Conservation (phyloP, 768 basidiomycete species). For the Agaricus sinodeliciosus region DNA sequence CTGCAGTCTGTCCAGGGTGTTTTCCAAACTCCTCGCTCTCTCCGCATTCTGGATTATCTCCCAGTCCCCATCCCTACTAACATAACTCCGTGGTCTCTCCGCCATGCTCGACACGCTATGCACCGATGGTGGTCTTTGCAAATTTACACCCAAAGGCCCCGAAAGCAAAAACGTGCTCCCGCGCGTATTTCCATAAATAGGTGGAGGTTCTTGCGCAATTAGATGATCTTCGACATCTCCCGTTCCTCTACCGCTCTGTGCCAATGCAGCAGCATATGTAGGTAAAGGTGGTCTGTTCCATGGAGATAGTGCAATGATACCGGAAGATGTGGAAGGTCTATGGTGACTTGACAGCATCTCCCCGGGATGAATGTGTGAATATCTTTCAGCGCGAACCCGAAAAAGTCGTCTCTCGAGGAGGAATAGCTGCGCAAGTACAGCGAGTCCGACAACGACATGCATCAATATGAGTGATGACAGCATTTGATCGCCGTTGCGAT, state of each 20-base stretch:
- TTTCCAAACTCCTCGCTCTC: conserved; percentile 45
- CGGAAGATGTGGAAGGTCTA: conserved; percentile 17
- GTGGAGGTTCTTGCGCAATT: conserved; percentile 65
- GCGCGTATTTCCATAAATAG: conserved; percentile 71
- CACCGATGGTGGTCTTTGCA: conserved; percentile 38
- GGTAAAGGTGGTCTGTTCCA: conserved; percentile 70
- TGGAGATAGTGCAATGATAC: conserved; percentile 44
- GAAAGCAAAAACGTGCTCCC: conserved; percentile 58
- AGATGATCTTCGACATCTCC: conserved; percentile 70
- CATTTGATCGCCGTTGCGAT: conserved; percentile 15
- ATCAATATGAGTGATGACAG: conserved; percentile 43
- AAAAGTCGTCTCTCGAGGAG: conserved; percentile 61
- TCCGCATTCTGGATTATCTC: conserved; percentile 48
- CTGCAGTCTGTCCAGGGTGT: conserved; percentile 45
- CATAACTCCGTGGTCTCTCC: conserved; percentile 48
- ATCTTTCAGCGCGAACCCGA: conserved; percentile 63
- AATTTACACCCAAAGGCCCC: conserved; percentile 41
- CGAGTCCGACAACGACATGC: conserved; percentile 55
- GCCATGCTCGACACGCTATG: conserved; percentile 21
- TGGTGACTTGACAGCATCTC: conserved; percentile 40
- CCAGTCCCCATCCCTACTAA: conserved; percentile 50
- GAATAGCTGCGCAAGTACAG: conserved; percentile 43
- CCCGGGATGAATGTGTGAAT: conserved; percentile 53
- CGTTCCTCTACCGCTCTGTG: conserved; percentile 60
- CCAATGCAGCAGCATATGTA: conserved; percentile 65